phyloP scores from a whole-genome alignment of 2,329 filamentous ascomycete genomes.

The Clonostachys chloroleuca region DNA sequence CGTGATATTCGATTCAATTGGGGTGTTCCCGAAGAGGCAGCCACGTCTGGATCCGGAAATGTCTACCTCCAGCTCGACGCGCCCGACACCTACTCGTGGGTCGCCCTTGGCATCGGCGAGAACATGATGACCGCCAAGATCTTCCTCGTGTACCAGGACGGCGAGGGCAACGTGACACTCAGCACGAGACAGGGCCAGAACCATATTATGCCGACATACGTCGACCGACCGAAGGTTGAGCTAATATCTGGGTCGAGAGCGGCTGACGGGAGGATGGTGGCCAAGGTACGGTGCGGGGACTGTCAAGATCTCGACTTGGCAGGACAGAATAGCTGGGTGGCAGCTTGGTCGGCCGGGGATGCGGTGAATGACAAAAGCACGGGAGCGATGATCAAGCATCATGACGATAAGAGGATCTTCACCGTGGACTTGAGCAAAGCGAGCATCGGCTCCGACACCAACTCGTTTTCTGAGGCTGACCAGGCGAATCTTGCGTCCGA shows the following conservation, averaged over 20 bases:
- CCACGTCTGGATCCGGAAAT: constrained; percentile 43
- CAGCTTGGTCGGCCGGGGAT: constrained; percentile 46
- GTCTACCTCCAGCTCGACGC: constrained; percentile 58
- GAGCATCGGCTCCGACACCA: constrained; percentile 38
- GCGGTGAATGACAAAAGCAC: constrained; percentile 24
- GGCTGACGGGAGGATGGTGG: constrained; percentile 44
- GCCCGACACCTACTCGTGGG: constrained; percentile 48
- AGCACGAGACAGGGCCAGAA: constrained; percentile 47
- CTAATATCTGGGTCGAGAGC: constrained; percentile 57
- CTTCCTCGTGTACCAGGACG: constrained; percentile 58
- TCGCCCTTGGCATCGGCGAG: constrained; percentile 51
- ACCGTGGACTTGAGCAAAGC: constrained; percentile 43
- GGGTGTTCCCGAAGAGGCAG: constrained; percentile 46
- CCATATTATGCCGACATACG: constrained; percentile 43
- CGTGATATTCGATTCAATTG: constrained; percentile 49
- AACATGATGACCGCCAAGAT: constrained; percentile 54
- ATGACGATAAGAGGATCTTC: constrained; percentile 39
- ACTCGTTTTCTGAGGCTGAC: constrained; percentile 37
- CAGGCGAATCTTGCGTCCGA: constrained; percentile 2
- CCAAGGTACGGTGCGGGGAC: constrained; percentile 51
- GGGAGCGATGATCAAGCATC: constrained; percentile 11
- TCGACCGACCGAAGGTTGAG: constrained; percentile 23
- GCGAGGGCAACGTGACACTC: constrained; percentile 54
- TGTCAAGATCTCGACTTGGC: constrained; percentile 35
- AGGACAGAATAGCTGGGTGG: constrained; percentile 42